phyloP scores from a whole-genome alignment of 495 filamentous ascomycete genomes.

The Xeromyces bisporus region DNA sequence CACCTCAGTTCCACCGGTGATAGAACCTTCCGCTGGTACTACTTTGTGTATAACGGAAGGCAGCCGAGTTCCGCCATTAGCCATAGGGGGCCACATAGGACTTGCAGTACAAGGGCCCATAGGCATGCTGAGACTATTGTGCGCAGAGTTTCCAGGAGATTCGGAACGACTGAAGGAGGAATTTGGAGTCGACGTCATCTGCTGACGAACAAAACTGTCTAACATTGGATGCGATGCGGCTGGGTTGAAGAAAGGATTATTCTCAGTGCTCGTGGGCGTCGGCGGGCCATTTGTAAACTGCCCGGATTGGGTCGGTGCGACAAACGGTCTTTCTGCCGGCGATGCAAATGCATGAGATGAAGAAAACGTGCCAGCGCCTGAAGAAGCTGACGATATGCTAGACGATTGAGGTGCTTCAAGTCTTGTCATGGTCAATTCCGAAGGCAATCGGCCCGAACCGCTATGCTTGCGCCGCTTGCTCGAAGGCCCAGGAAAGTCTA shows the following conservation, averaged over 20 bases:
- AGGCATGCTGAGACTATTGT: slow-evolving; percentile 21
- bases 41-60: slow-evolving; percentile 56
- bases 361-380: slow-evolving; percentile 22
- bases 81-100: slow-evolving; percentile 25
- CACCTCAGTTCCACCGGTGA: slow-evolving; percentile 69
- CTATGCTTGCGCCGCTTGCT: slow-evolving; percentile 64
- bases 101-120: slow-evolving; percentile 19
- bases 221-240: slow-evolving; percentile 34
- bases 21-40: slow-evolving; percentile 66
- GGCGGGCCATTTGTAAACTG: slow-evolving; percentile 42
- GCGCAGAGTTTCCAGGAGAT: slow-evolving; percentile 24
- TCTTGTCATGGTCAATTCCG: slow-evolving; percentile 61
- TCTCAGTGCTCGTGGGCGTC: slow-evolving; percentile 44
- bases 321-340: slow-evolving; percentile 29
- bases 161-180: slow-evolving; percentile 41
- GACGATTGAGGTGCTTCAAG: slow-evolving; percentile 39
- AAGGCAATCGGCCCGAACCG: slow-evolving; percentile 46
- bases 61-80: slow-evolving; percentile 22
- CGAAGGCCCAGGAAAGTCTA: slow-evolving; percentile 38
- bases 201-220: slow-evolving; percentile 38
- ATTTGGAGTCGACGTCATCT: slow-evolving; percentile 47
- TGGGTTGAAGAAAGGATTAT: slow-evolving; percentile 33
- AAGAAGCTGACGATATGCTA: slow-evolving; percentile 8
- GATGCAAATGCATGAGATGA: slow-evolving; percentile 27
- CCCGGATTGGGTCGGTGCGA: slow-evolving; percentile 27